Evolutionary conservation across 164 flowering plant genomes (phyloP).

Genomic region (Chimonanthus salicifolius): DNA sequence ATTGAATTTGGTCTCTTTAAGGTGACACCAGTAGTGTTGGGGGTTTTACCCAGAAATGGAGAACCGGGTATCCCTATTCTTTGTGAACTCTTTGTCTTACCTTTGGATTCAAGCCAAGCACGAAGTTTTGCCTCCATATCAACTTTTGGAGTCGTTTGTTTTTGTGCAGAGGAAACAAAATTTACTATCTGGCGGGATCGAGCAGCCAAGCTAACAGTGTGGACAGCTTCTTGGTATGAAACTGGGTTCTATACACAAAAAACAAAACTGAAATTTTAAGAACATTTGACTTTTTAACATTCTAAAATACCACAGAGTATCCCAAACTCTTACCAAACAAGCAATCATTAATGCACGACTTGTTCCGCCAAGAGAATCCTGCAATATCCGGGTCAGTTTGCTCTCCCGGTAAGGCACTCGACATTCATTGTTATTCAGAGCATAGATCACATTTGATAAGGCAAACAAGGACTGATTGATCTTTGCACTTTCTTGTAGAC

Average conservation of each 20-base stretch:
- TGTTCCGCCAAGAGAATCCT: constrained; percentile 92
- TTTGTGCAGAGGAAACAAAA: constrained; percentile 43
- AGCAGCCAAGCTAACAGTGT: constrained; percentile 84
- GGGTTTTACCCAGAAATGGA: constrained; percentile 45
- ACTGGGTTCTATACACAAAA: constrained; percentile 61
- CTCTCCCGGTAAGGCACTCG: constrained; percentile 88
- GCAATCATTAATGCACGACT: constrained; percentile 85
- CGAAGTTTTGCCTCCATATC: constrained; percentile 85
- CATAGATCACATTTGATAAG: constrained; percentile 86
- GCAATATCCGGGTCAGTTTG: constrained; percentile 90
- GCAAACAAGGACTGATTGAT: constrained; percentile 92
- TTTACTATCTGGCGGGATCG: constrained; percentile 70
- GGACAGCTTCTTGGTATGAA: constrained; percentile 84
- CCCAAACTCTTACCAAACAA: constrained; percentile 60
- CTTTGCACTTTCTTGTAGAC: constrained; percentile 87
- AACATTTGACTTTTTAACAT: neutral
- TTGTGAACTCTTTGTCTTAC: constrained; percentile 63
- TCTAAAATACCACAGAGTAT: neutral
- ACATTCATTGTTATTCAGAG: constrained; percentile 67
- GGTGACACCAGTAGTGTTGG: constrained; percentile 28
- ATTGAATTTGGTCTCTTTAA: constrained; percentile 27
- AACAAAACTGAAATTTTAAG: neutral
- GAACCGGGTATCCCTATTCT: constrained; percentile 34
- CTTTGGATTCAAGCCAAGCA: constrained; percentile 94
- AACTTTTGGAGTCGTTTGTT: constrained; percentile 54